A percentile compares a stretch with the other conserved stretches of the same genome.
phyloP scores from a whole-genome alignment of 768 basidiomycete genomes.

The Termitomyces titanicus region DNA sequence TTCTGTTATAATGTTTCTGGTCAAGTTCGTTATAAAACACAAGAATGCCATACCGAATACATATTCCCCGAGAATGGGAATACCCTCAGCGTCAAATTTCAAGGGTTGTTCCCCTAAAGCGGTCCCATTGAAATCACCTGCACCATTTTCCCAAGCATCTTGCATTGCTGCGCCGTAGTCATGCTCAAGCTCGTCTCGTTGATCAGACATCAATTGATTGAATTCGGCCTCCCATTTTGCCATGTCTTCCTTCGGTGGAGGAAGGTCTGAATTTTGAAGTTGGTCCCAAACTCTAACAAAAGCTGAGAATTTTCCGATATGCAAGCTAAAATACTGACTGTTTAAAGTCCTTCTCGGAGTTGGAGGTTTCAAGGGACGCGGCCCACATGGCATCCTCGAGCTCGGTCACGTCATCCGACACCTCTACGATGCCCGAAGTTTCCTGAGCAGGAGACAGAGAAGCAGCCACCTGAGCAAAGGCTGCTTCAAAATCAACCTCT shows the following conservation, averaged over 20 bases:
- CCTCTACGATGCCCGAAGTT: constrained; percentile 51
- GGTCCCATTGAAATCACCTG: constrained; percentile 39
- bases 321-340: constrained; percentile 35
- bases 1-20: constrained; percentile 38
- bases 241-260: constrained; percentile 59
- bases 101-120: constrained; percentile 27
- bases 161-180: constrained; percentile 64
- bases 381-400: constrained; percentile 37
- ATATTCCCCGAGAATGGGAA: constrained; percentile 72
- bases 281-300: constrained; percentile 57
- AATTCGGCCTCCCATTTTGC: constrained; percentile 84
- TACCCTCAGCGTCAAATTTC: constrained; percentile 67
- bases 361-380: constrained; percentile 28
- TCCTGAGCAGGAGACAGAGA: constrained; percentile 39
- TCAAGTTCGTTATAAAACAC: background rate
- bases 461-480: constrained; percentile 66
- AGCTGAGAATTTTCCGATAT: background rate
- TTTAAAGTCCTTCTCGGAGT: constrained; percentile 42
- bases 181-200: constrained; percentile 62
- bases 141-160: constrained; percentile 57
- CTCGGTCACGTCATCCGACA: constrained; percentile 37
- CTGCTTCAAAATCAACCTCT: constrained; percentile 82
- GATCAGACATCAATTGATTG: constrained; percentile 67
- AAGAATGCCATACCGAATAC: constrained; percentile 60
- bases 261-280: constrained; percentile 52